Evolutionary conservation across 495 filamentous ascomycete genomes (phyloP), one percentile per base, ranked within the genome.

Genomic region (Daldinia bambusicola): DNA sequence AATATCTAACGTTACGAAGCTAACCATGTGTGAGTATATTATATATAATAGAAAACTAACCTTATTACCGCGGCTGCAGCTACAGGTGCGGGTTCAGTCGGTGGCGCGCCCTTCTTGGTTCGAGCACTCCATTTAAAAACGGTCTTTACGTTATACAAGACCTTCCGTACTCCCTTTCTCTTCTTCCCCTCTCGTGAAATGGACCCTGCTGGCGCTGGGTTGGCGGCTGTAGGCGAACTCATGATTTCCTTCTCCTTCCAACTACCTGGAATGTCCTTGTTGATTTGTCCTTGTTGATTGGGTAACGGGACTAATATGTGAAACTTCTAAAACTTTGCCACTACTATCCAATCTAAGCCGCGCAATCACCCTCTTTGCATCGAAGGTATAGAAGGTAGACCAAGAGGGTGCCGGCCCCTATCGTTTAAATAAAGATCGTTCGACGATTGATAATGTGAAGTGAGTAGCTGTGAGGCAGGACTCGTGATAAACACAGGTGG

Each of bases 111-210:
- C 65, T 86, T 84, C 63, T 82, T 77, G 50, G 78, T 71, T 13
- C 76, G 79, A 31, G 82, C 82, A 37, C 79, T 81, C 72, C 86
- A 84, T 69, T 83, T 88, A 68, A 90, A 78, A 22, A 89, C 89
- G 4, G 85, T 88, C 80, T 84, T 91, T 78, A 91, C 85, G 69
- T 87, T 84, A 59, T 84, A 85, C 55, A 92, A 75, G 41, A 90
- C 85, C 72, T 85, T 91, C 41, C 85, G 84, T 43, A 92, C 73
- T 26, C 89, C 88, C 73, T 85, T 87, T 65, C 85, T 88, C 82
- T 90, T 89, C 70, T 87, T 81, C 55, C 74, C 75, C 38, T 81
- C 78, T 71, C 79, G 79, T 31, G 80, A 78, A 56, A 69, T 61
- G 60, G 79, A 56, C 36, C 77, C 57, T 66, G 76, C 67, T 75